phyloP scores from a whole-genome alignment of 2,329 filamentous ascomycete species.

The Orbilia brochopaga region DNA sequence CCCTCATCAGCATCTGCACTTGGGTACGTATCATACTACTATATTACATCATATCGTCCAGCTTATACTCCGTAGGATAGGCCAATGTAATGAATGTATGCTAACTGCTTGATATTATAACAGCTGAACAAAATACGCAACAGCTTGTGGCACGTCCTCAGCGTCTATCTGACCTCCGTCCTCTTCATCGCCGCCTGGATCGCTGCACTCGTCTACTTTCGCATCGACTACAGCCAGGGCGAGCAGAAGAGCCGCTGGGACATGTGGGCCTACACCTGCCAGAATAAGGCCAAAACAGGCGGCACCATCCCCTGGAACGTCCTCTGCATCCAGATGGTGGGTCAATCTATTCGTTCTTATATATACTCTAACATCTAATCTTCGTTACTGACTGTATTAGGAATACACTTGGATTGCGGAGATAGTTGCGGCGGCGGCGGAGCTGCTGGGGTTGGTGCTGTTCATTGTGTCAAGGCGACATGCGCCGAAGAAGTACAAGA shows the following conservation, averaged over 20 bases:
- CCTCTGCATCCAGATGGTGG: slow-evolving; percentile 4
- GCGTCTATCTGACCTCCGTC: background rate
- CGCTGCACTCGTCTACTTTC: background rate
- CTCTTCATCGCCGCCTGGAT: background rate
- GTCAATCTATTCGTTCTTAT: no score
- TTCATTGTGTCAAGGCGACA: background rate
- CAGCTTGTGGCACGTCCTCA: background rate
- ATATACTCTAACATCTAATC: no score
- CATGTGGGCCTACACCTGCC: slow-evolving; percentile 3
- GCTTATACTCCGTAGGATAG: no score
- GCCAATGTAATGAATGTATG: no score
- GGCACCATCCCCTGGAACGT: background rate
- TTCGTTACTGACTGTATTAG: no score
- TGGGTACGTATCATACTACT: slow-evolving; percentile 2
- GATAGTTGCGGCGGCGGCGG: background rate
- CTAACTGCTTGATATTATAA: background rate
- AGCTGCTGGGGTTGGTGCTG: background rate
- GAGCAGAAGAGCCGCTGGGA: background rate
- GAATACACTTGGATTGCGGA: slow-evolving; percentile 3
- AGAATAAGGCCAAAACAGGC: background rate
- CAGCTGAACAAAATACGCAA: background rate
- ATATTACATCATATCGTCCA: no score
- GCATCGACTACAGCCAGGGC: background rate
- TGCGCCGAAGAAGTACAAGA: background rate
- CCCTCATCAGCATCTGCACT: background rate